Conservation (phyloP, 2,329 filamentous ascomycete genomes). For the Fusarium begoniae region DNA sequence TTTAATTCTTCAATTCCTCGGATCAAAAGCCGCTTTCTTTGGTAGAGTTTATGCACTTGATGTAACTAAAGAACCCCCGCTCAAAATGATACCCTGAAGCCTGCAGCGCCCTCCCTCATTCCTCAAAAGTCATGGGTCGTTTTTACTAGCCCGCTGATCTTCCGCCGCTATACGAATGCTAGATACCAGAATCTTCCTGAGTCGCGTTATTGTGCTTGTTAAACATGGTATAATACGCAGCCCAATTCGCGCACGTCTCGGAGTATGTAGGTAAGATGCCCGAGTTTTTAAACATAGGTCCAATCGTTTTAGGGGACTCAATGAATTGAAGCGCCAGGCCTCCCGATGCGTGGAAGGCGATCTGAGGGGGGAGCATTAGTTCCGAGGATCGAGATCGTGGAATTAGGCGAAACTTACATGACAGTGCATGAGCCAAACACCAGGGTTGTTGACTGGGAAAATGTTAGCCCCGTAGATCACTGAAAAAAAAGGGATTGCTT, state of each 20-base stretch:
- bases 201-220: conserved; percentile 15
- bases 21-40: neutral
- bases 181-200: conserved; percentile 13
- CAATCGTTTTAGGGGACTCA: neutral
- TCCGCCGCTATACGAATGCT: no score
- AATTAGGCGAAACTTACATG: neutral
- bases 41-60: neutral
- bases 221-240: conserved; percentile 18
- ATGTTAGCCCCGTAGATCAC: neutral
- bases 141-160: neutral
- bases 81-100: neutral
- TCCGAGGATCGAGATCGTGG: neutral
- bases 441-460: neutral
- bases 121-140: neutral
- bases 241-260: conserved; percentile 13
- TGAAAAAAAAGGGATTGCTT: neutral
- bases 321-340: neutral
- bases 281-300: neutral
- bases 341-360: neutral
- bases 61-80: neutral
- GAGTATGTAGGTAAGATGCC: neutral
- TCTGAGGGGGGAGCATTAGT: neutral
- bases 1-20: neutral
- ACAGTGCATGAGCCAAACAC: neutral
- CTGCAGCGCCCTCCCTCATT: neutral